phyloP scores from a whole-genome alignment of 2,329 filamentous ascomycete species.

The Helicocarpus griseus region DNA sequence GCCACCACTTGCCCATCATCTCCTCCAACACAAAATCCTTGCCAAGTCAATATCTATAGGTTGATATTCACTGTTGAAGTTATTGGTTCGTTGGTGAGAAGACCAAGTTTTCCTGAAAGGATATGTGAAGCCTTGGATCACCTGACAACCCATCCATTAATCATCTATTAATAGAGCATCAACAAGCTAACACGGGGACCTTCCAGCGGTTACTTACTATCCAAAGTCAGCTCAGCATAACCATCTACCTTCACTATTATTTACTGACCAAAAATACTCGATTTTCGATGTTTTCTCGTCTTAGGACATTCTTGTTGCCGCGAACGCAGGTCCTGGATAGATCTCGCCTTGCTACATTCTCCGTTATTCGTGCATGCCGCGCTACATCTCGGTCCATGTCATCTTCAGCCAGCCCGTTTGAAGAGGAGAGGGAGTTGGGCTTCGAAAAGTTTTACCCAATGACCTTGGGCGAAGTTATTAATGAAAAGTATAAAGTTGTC shows the following conservation, averaged over 20 bases:
- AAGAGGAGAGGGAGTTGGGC: not conserved
- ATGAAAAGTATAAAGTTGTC: constrained; percentile 8
- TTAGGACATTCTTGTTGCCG: constrained; percentile 13
- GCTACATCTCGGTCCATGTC: constrained; percentile 12
- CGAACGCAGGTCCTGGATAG: constrained; percentile 13
- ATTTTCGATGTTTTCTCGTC: constrained; percentile 14
- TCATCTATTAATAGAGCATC: too few species aligned
- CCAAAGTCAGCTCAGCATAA: constrained; percentile 5
- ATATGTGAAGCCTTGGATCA: not conserved
- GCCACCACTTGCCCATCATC: not conserved
- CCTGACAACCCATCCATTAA: not conserved
- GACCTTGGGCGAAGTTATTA: constrained; percentile 17
- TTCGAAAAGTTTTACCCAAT: constrained; percentile 15
- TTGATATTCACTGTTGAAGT: not conserved
- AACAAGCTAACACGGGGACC: too few species aligned
- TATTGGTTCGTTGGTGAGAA: not conserved
- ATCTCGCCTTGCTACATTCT: constrained; percentile 13
- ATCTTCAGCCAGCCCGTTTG: constrained; percentile 5
- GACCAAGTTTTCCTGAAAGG: not conserved
- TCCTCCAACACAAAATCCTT: not conserved
- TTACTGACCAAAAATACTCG: constrained; percentile 11
- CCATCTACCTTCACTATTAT: constrained; percentile 10
- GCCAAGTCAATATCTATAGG: not conserved
- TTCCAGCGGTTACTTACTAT: too few species aligned
- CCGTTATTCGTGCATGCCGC: constrained; percentile 11